A percentile compares a stretch with the other conserved stretches of the same genome.
phyloP scores from a whole-genome alignment of 345 rosid species.

The Passiflora organensis region DNA sequence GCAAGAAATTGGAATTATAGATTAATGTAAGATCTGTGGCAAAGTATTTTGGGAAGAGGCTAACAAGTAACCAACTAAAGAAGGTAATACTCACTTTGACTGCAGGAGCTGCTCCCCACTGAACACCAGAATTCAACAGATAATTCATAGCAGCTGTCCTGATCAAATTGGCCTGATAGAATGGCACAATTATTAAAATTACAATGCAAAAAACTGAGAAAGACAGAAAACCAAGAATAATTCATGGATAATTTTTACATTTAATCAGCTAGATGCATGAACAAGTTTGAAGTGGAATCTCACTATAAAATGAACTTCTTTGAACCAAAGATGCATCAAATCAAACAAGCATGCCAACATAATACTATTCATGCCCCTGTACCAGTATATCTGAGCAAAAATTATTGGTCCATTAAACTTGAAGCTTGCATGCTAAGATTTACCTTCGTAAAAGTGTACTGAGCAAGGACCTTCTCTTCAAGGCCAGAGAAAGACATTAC shows the following conservation, averaged over 20 bases:
- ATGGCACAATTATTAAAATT: conserved; percentile 7
- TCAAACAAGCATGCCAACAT: too few relatives aligned
- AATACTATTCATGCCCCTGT: too few relatives aligned
- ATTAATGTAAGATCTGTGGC: not conserved
- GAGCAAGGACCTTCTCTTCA: conserved; percentile 85
- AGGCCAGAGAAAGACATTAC: conserved; percentile 68
- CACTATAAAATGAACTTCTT: too few relatives aligned
- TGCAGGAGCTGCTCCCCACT: conserved; percentile 90
- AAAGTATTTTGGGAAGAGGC: not conserved
- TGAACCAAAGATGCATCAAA: too few relatives aligned
- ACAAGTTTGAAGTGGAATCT: too few relatives aligned
- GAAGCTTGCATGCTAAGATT: conserved; percentile 1
- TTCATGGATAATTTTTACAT: too few relatives aligned
- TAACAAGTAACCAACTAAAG: conserved; percentile 1
- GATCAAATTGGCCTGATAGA: conserved; percentile 72
- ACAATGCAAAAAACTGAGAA: not conserved
- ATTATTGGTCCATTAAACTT: too few relatives aligned
- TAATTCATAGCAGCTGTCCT: conserved; percentile 77
- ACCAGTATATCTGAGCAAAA: too few relatives aligned
- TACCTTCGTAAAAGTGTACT: conserved; percentile 95
- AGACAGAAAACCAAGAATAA: not conserved
- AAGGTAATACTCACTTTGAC: conserved; percentile 67
- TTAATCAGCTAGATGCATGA: too few relatives aligned
- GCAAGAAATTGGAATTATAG: conserved; percentile 20
- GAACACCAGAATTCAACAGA: conserved; percentile 81